Base-by-base conservation (phyloP, 345 rosid species). In the Brassica cretica region DNA sequence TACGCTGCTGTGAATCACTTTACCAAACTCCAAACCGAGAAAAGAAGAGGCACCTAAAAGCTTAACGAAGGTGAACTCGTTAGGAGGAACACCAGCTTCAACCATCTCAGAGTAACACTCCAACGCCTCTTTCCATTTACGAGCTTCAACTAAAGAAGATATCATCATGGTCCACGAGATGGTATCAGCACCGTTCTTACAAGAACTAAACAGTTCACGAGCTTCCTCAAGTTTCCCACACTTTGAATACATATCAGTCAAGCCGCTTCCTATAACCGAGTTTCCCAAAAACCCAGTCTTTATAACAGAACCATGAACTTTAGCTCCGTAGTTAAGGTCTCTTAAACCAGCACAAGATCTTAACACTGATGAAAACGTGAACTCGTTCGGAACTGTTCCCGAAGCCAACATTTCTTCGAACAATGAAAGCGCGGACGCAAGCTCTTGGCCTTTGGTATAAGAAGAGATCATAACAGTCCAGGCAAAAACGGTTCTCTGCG, bases 81-180 rank as follows among this genome's bases (percentile, higher is more conserved):
- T 88, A 6, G 93, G 91, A 72, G 70, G 55, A 70, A 89, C 81
- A 30, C 88, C 85, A 58, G 77, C 86, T 68, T 83, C 19, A 62
- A 88, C 55, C 95, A 92, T 89, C 51, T 68, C 62, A n/a, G 68
- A 32, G 74, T 89, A 90, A 68, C 89, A 67, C 68, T 44, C 37
- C 27, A 89, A 77, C 59, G 91, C 95, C 66, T 70, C 82, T 29
- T 63, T 66, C 88, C 90, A 84, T 73, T 86, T 78, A 27, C 79
- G 76, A 55, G 79, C 88, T 78, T 79, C 85, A 65, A 85, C 82
- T 21, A 80, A 74, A 12, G 88, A 86, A 76, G 92, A 83, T 56
- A 92, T 88, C 89, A 90, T 82, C 49, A 80, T 73, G 3, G 95
- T 89, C 97, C 93, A 89, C n/a, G 87, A 81, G 79, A 90, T 81